Percentiles rank a stretch among this genome's conserved stretches.
These are phyloP conservation scores for Podosphaera fusca DNA, from an alignment of 2,329 filamentous ascomycete genomes.

Conservation along the genomic window DNA sequence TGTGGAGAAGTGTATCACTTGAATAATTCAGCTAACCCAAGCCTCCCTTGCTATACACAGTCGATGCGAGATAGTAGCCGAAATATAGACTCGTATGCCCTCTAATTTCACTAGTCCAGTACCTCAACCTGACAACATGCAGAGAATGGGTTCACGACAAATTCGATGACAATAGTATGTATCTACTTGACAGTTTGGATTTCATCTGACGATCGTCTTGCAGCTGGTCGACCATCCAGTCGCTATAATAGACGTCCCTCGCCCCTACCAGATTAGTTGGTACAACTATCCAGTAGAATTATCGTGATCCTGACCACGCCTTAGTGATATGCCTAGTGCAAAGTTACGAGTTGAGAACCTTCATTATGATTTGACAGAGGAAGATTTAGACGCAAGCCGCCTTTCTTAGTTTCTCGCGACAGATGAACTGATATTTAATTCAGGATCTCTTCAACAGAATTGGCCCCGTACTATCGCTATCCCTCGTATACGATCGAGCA, in stretches of 20 bases:
- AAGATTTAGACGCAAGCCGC: slow-evolving; percentile 47
- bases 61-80: slow-evolving; percentile 36
- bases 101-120: background rate
- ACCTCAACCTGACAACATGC: slow-evolving; percentile 2
- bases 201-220: slow-evolving; percentile 9
- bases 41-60: slow-evolving; percentile 25
- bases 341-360: slow-evolving; percentile 74
- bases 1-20: slow-evolving; percentile 18
- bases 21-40: slow-evolving; percentile 24
- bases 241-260: slow-evolving; percentile 13
- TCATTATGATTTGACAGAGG: slow-evolving; percentile 75
- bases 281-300: background rate
- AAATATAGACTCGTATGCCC: slow-evolving; percentile 45
- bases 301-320: slow-evolving; percentile 4
- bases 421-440: slow-evolving; percentile 3
- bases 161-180: slow-evolving; percentile 48
- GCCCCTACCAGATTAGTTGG: slow-evolving; percentile 14
- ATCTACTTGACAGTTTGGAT: background rate
- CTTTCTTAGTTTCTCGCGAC: too few relatives aligned
- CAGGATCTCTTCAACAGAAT: slow-evolving; percentile 66
- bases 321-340: slow-evolving; percentile 29
- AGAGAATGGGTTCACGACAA: slow-evolving; percentile 92
- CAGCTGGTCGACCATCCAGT: slow-evolving; percentile 9
- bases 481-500: slow-evolving; percentile 64
- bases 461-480: slow-evolving; percentile 43